A percentile compares a stretch with the other conserved stretches of the same genome.
Conservation (phyloP, 2,329 filamentous ascomycete genomes). For the Diaporthe longicolla region DNA sequence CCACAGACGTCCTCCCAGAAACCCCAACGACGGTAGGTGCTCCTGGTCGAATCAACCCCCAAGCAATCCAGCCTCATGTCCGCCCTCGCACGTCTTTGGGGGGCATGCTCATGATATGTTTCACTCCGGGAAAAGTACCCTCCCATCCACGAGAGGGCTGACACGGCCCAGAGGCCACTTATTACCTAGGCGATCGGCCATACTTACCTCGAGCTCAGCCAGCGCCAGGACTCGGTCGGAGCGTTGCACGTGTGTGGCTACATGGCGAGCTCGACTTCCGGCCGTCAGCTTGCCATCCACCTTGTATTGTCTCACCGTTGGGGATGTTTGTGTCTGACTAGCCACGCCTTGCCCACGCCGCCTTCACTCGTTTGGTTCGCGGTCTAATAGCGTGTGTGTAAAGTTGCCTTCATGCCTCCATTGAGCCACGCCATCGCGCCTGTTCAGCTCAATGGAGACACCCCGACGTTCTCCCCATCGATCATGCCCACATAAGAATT, state of each 20-base stretch:
- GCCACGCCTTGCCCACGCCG: constrained; percentile 17
- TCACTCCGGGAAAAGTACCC: background rate
- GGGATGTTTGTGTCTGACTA: constrained; percentile 27
- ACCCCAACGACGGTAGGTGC: constrained; percentile 1
- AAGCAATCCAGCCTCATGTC: constrained; percentile 16
- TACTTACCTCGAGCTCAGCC: constrained; percentile 1
- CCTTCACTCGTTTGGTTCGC: constrained; percentile 29
- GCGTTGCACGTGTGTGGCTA: constrained; percentile 30
- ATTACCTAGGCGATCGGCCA: background rate
- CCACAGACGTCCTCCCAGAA: background rate
- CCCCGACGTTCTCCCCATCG: background rate
- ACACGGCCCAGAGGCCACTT: constrained; percentile 6
- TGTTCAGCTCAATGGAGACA: constrained; percentile 30
- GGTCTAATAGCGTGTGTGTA: constrained; percentile 19
- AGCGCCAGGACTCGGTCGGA: background rate
- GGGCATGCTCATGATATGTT: constrained; percentile 10
- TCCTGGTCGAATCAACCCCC: constrained; percentile 24
- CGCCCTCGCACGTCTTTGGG: background rate
- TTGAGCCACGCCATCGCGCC: constrained; percentile 20
- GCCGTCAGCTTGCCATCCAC: constrained; percentile 12
- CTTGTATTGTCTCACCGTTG: background rate
- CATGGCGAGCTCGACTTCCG: constrained; percentile 9
- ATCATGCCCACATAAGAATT: background rate
- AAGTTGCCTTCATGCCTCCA: constrained; percentile 32
- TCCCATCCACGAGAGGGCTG: background rate